Base-by-base conservation (phyloP, 1,284 basidiomycete genomes). In the Ceratobasidium sp. region DNA sequence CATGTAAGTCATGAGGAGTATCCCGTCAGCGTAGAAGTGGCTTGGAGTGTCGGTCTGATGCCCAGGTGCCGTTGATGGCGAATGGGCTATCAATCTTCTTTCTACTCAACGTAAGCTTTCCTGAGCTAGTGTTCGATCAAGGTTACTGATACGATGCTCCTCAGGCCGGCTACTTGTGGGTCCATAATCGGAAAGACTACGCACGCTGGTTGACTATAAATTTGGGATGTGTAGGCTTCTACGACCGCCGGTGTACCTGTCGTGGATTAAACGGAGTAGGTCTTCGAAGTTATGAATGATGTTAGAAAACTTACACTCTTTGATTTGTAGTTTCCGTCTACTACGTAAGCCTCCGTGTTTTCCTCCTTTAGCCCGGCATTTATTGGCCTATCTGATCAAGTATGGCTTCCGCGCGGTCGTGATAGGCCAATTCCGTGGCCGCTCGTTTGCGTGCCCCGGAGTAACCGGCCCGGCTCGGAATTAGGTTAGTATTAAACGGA, bases 251-350 rank as follows among this genome's bases (percentile, higher is more conserved):
- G 81, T 81, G 0, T 87, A 85, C 78, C 83, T 85, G 2, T 69
- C 80, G 0, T 87, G 86, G 86, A 82, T 86, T 67, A 81, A 84
- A 56, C 86, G 84, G 82, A 82, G 75, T 67, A 43, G 40, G 76
- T 67, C 0, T 7, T 8, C 9, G 44, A 15, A 25, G 59, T 17
- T n/a, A n/a, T 8, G 25, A 9, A 17, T 32, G 15, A 29, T 7
- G 11, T 43, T 19, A 56, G 40, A 3, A 49, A 9, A 66, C 64
- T 8, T 11, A 49, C 29, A 25, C 22, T 19, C 11, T 4, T 49
- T 5, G 44, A 19, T 19, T 51, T 37, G 5, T 54, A 71, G 76
- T 79, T 52, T 78, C 76, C 1, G 66, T 71, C 29, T 80, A 79
- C 64, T 77, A 73, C 56, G 77, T 79, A 56, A 56, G 77, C 62